These are phyloP conservation scores for Cordyceps pruinosa DNA, from an alignment of 2,329 filamentous ascomycete species.

Conservation along the genomic window DNA sequence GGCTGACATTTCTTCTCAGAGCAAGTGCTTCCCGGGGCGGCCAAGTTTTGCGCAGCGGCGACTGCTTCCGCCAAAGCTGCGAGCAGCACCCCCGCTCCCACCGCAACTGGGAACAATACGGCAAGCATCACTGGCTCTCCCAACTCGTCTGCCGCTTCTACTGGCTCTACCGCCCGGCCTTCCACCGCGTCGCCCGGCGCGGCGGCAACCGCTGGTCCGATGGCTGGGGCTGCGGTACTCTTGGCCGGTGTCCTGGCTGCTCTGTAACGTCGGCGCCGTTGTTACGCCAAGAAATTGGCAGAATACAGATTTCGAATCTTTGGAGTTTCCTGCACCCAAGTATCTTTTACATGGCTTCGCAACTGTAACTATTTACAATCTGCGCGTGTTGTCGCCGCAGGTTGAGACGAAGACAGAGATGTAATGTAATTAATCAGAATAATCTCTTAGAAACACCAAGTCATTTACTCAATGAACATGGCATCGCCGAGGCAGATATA, in stretches of 20 bases:
- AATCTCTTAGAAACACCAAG: too few relatives aligned
- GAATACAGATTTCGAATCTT: too few relatives aligned
- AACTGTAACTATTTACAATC: too few relatives aligned
- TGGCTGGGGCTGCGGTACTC: background rate
- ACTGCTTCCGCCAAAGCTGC: constrained; percentile 10
- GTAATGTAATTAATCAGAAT: too few relatives aligned
- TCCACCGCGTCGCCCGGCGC: background rate
- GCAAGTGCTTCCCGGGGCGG: constrained; percentile 15
- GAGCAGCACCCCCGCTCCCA: background rate
- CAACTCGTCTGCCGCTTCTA: background rate
- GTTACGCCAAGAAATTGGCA: background rate
- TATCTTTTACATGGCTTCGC: too few relatives aligned
- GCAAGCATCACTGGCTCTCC: background rate
- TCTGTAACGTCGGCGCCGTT: background rate
- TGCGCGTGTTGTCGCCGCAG: too few relatives aligned
- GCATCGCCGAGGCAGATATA: too few relatives aligned
- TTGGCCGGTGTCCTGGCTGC: constrained; percentile 4
- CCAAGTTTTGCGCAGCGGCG: constrained; percentile 15
- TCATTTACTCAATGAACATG: too few relatives aligned
- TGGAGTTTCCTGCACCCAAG: too few relatives aligned
- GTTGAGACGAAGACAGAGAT: too few relatives aligned
- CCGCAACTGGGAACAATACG: constrained; percentile 4
- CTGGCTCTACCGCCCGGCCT: background rate
- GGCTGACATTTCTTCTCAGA: background rate
- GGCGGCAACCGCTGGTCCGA: background rate